These are phyloP conservation scores for Anthoceros angustus DNA, from an alignment of 225 moss, liverwort and hornwort genomes.

Conservation along the genomic window DNA sequence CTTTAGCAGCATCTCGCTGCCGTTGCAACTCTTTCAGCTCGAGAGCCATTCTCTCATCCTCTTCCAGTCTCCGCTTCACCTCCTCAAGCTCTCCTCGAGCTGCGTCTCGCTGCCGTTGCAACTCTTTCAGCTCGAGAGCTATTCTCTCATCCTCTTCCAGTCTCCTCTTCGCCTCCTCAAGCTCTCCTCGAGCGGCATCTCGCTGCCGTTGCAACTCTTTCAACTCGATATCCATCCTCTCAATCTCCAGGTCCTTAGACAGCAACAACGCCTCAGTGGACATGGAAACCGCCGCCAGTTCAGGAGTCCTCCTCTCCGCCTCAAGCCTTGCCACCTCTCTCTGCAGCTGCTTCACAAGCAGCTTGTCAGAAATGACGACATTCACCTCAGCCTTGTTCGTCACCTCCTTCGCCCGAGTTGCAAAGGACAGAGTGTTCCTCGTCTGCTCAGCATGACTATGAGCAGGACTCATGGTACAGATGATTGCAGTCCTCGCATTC, in stretches of 20 bases:
- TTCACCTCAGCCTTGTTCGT: constrained; percentile 87
- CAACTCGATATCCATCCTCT: constrained; percentile 82
- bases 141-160: not conserved
- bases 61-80: no score
- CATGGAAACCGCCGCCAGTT: constrained; percentile 22
- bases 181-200: constrained; percentile 47
- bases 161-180: not conserved
- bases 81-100: no score
- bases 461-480: constrained; percentile 98
- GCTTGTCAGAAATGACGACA: constrained; percentile 92
- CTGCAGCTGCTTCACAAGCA: constrained; percentile 77
- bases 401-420: constrained; percentile 93
- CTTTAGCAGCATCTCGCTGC: no score
- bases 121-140: not conserved
- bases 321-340: constrained; percentile 93
- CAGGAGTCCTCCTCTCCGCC: constrained; percentile 65
- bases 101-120: no score
- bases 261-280: constrained; percentile 70
- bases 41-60: not conserved
- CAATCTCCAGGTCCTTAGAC: constrained; percentile 89
- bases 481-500: constrained; percentile 96
- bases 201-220: constrained; percentile 61
- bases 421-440: constrained; percentile 88
- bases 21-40: no score
- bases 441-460: constrained; percentile 90